Conservation (phyloP, 345 rosid genomes). For the Pugionium dolabratum region DNA sequence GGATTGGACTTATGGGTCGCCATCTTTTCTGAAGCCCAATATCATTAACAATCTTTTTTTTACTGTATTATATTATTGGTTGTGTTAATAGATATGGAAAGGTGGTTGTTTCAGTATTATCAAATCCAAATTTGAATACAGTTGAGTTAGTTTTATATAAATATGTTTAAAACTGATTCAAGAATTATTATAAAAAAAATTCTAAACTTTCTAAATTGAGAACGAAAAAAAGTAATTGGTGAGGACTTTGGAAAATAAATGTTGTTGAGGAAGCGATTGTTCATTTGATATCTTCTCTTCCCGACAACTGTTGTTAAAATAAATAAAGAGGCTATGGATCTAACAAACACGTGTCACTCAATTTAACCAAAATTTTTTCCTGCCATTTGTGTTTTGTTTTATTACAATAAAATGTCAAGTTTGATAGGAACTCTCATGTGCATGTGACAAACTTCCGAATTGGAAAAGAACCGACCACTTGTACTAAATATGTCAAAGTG, state of each 20-base stretch:
- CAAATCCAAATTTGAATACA: background rate
- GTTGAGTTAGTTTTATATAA: too few species aligned
- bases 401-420: slow-evolving; percentile 31
- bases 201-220: background rate
- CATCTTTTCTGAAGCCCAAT: too few species aligned
- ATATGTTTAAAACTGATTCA: too few species aligned
- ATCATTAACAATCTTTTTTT: too few species aligned
- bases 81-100: too few species aligned
- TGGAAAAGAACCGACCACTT: slow-evolving; percentile 35
- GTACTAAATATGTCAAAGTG: background rate
- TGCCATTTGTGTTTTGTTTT: slow-evolving; percentile 23
- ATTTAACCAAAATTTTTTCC: slow-evolving; percentile 19
- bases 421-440: slow-evolving; percentile 37
- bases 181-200: too few species aligned
- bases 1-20: too few species aligned
- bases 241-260: background rate
- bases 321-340: background rate
- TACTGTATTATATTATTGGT: too few species aligned
- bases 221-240: background rate
- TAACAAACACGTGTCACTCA: slow-evolving; percentile 27
- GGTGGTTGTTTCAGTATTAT: background rate
- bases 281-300: slow-evolving; percentile 26
- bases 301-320: slow-evolving; percentile 14
- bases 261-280: slow-evolving; percentile 15
- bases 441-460: slow-evolving; percentile 22